Percentiles rank a stretch among this genome's conserved stretches.
Conservation (phyloP, 2,329 filamentous ascomycete species). For the Septoria petroselini region DNA sequence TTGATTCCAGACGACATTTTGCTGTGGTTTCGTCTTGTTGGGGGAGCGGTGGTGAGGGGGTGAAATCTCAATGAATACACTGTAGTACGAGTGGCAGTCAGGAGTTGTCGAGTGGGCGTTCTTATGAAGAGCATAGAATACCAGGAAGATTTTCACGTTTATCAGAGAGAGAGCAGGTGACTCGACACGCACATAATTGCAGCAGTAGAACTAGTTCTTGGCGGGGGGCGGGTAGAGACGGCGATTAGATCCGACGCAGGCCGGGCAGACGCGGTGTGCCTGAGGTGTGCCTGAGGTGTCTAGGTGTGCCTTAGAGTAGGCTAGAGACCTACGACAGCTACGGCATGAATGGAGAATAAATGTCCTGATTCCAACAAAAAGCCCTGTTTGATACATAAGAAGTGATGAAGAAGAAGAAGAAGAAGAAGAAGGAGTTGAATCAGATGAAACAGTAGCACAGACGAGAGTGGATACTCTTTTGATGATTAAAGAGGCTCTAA, state of each 20-base stretch:
- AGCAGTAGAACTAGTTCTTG: conserved; percentile 2
- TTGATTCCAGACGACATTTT: conserved; percentile 9
- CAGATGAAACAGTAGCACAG: too few species aligned
- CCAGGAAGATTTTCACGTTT: conserved; percentile 5
- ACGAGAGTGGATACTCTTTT: too few species aligned
- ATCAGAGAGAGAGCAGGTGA: conserved; percentile 1
- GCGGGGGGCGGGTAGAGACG: conserved; percentile 8
- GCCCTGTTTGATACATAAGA: too few species aligned
- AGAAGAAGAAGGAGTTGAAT: too few species aligned
- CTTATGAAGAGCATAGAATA: conserved; percentile 9
- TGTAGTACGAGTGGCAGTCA: conserved; percentile 7
- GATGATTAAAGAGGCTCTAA: too few species aligned
- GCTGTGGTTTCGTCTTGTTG: neutral
- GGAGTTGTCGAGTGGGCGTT: conserved; percentile 2
- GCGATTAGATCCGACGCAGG: conserved; percentile 5
- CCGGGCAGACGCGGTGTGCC: too few species aligned
- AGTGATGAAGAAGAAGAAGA: too few species aligned
- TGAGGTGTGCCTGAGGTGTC: too few species aligned
- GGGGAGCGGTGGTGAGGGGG: neutral
- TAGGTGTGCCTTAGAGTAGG: too few species aligned
- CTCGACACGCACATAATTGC: conserved; percentile 7
- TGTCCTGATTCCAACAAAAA: too few species aligned
- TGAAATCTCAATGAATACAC: neutral
- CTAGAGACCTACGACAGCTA: too few species aligned
- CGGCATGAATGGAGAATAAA: too few species aligned